phyloP scores from a whole-genome alignment of 306 rosid genomes.

The Cucumis hystrix region DNA sequence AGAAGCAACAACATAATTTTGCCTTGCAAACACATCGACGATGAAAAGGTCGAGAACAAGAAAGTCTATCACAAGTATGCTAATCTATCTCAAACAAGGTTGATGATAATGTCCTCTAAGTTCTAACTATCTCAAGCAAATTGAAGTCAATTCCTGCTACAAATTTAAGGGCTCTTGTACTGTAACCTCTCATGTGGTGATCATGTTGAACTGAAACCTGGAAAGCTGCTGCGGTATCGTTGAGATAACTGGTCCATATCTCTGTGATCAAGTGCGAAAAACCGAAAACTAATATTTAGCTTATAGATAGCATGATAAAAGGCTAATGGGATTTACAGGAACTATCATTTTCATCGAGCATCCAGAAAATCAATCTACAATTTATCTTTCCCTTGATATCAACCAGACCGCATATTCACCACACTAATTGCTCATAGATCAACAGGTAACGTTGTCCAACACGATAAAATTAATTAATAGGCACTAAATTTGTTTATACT shows the following conservation, averaged over 20 bases:
- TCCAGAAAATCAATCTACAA: not conserved
- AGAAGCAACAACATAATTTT: not conserved
- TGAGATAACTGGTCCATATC: conserved; percentile 96
- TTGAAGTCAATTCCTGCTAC: not conserved
- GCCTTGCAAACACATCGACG: not conserved
- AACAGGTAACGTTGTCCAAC: not conserved
- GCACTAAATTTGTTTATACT: not conserved
- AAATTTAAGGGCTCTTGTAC: not conserved
- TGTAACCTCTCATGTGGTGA: conserved; percentile 30
- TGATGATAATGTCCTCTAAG: not conserved
- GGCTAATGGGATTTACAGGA: not conserved
- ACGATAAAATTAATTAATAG: not conserved
- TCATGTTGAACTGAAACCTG: conserved; percentile 98
- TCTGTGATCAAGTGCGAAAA: conserved; percentile 33
- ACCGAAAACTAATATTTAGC: not conserved
- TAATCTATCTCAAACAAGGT: not conserved
- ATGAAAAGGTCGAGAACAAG: not conserved
- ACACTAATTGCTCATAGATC: not conserved
- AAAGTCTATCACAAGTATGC: not conserved
- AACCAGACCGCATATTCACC: not conserved
- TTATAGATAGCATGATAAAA: not conserved
- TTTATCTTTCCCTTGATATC: not conserved
- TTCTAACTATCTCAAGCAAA: not conserved
- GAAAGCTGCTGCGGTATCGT: conserved; percentile 98
- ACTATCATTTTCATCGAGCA: not conserved